Evolutionary conservation across 345 rosid species (phyloP), one percentile per base, ranked within the genome.

Genomic region (Sapria himalayana): DNA sequence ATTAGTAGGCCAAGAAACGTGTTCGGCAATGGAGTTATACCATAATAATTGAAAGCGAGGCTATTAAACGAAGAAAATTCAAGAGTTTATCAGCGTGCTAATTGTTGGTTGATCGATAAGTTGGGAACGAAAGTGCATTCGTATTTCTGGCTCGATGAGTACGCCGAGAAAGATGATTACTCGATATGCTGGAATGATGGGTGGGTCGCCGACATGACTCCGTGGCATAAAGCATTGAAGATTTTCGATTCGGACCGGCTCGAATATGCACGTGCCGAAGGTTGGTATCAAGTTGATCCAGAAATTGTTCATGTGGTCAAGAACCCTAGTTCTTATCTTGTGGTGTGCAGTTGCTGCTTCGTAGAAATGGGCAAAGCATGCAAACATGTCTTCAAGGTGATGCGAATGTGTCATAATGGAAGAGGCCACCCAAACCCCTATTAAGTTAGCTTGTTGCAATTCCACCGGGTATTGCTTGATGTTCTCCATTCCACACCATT

Each of bases 71-170:
- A 76, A 66, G 71, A 67, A 50, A 72, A 74, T 53, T 42, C 71
- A 34, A 50, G 46, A 55, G 76, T 57, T 37, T 79, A 74, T 55
- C 76, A 76, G 42, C 86, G 84, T 33, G 60, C 76, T 54, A 94
- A 89, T 72, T n/a, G n/a, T n/a, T 89, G 95, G 98, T 59, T 89
- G 64, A 93, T 79, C 12, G 74, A 82, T 60, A 89, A 76, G 73
- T 59, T 89, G 71, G 91, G 69, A 34, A 89, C 84, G 10, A 74
- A 79, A 62, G 93, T 79, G 43, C 85, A 89, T 67, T 69, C 94
- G 21, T 79, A 82, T 64, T 76, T 82, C 58, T 79, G 98, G 98
- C 93, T 82, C 19, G 98, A 89, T 62, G 93, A 69, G 40, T 82
- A 74, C 60, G 63, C 93, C 0, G 98, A 58, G 45, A 82, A 74